Evolutionary conservation across 2,329 filamentous ascomycete genomes (phyloP).

Genomic region (Xylaria sp.): DNA sequence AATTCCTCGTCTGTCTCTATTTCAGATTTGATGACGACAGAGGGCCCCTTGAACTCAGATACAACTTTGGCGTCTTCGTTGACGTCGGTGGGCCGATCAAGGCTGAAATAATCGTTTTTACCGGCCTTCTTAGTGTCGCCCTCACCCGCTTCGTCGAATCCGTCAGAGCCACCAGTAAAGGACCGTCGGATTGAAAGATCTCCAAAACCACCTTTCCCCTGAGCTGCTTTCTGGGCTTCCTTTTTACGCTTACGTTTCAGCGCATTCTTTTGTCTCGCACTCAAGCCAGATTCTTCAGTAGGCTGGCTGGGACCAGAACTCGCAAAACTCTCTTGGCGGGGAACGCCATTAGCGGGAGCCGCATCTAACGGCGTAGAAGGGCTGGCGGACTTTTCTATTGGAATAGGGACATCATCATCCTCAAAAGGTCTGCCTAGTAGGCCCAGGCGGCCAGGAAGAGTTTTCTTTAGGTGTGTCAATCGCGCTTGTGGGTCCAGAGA

Average conservation of each 20-base stretch:
- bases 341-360: constrained; percentile 39
- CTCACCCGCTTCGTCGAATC: constrained; percentile 64
- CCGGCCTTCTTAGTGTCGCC: constrained; percentile 64
- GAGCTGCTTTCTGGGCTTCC: constrained; percentile 81
- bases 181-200: constrained; percentile 76
- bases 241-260: constrained; percentile 93
- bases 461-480: constrained; percentile 88
- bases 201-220: constrained; percentile 87
- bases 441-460: constrained; percentile 79
- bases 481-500: constrained; percentile 81
- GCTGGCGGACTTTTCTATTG: constrained; percentile 61
- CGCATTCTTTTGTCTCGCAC: constrained; percentile 92
- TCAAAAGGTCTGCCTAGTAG: constrained; percentile 84
- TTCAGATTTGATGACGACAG: constrained; percentile 82
- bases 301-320: constrained; percentile 46
- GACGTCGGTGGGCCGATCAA: constrained; percentile 76
- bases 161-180: constrained; percentile 66
- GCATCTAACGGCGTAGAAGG: constrained; percentile 54
- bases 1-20: constrained; percentile 78
- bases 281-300: constrained; percentile 74
- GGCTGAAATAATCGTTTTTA: constrained; percentile 84
- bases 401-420: constrained; percentile 75
- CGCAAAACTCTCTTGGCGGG: constrained; percentile 46
- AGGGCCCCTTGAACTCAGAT: constrained; percentile 89
- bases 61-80: constrained; percentile 94